phyloP scores from a whole-genome alignment of 2,329 filamentous ascomycete genomes.

The Neonectria faginata region DNA sequence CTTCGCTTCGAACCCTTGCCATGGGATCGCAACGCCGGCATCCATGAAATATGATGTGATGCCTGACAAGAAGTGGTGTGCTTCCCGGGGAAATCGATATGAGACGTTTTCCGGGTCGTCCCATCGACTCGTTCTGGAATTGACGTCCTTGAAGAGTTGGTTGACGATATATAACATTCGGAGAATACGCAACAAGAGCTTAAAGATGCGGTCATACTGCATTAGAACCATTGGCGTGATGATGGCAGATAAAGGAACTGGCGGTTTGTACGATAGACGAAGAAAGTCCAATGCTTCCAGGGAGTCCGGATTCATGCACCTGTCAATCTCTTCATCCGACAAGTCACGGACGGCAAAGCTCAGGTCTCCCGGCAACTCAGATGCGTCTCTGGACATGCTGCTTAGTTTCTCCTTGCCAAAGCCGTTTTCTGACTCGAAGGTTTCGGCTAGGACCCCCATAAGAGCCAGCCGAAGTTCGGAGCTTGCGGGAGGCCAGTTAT shows the following conservation, averaged over 20 bases:
- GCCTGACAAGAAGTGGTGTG: conserved; percentile 81
- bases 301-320: conserved; percentile 83
- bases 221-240: conserved; percentile 77
- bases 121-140: conserved; percentile 52
- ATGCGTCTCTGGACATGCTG: conserved; percentile 47
- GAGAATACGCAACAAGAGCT: conserved; percentile 78
- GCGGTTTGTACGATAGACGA: conserved; percentile 84
- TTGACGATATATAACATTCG: conserved; percentile 83
- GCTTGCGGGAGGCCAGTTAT: conserved; percentile 92
- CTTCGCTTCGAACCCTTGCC: conserved; percentile 76
- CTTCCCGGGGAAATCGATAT: conserved; percentile 77
- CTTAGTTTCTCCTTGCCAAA: conserved; percentile 40
- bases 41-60: conserved; percentile 85
- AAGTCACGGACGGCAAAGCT: conserved; percentile 90
- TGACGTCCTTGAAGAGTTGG: conserved; percentile 71
- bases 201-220: conserved; percentile 90
- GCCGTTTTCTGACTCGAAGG: conserved; percentile 60
- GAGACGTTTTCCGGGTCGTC: conserved; percentile 52
- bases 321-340: conserved; percentile 80
- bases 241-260: conserved; percentile 76
- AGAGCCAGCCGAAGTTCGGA: conserved; percentile 91
- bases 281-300: conserved; percentile 95
- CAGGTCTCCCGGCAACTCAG: conserved; percentile 73
- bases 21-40: conserved; percentile 77
- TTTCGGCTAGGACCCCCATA: conserved; percentile 86